Evolutionary conservation across 192 early-diverging fungal species (phyloP).

Genomic region (Dissophora ornata): DNA sequence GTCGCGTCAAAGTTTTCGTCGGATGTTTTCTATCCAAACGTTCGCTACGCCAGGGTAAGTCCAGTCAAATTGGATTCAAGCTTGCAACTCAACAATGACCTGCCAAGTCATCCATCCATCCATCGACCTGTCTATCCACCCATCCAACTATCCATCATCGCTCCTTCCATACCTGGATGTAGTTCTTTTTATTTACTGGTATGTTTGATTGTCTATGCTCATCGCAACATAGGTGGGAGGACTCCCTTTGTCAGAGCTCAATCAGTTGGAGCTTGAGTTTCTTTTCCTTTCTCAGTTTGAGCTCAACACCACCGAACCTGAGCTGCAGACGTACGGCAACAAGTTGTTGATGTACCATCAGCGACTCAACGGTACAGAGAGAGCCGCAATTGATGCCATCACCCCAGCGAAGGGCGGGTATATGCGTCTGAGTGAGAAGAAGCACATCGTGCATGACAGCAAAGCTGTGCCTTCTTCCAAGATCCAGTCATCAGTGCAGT

Average conservation of each 20-base stretch:
- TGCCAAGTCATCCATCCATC: slow-evolving; percentile 18
- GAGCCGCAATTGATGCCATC: slow-evolving; percentile 34
- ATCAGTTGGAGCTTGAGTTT: slow-evolving; percentile 81
- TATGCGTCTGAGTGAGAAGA: slow-evolving; percentile 31
- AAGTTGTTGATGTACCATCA: slow-evolving; percentile 66
- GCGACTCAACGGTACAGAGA: slow-evolving; percentile 45
- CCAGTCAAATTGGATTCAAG: too few relatives aligned
- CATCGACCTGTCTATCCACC: slow-evolving; percentile 6
- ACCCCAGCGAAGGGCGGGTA: slow-evolving; percentile 47
- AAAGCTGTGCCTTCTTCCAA: slow-evolving; percentile 7
- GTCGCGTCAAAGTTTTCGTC: slow-evolving; percentile 81
- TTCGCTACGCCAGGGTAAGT: slow-evolving; percentile 75
- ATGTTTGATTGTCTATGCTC: too few relatives aligned
- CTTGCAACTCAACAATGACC: neutral
- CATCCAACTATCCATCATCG: too few relatives aligned
- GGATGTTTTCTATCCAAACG: slow-evolving; percentile 79
- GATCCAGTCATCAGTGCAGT: slow-evolving; percentile 26
- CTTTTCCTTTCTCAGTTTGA: slow-evolving; percentile 78
- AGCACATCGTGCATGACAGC: slow-evolving; percentile 23
- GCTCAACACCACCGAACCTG: slow-evolving; percentile 68
- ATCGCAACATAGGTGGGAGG: slow-evolving; percentile 70
- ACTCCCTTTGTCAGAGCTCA: slow-evolving; percentile 74
- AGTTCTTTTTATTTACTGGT: too few relatives aligned
- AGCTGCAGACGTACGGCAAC: slow-evolving; percentile 71
- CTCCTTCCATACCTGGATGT: too few relatives aligned